Evolutionary conservation across 2,329 filamentous ascomycete species (phyloP).

Genomic region (Talaromyces sp.): DNA sequence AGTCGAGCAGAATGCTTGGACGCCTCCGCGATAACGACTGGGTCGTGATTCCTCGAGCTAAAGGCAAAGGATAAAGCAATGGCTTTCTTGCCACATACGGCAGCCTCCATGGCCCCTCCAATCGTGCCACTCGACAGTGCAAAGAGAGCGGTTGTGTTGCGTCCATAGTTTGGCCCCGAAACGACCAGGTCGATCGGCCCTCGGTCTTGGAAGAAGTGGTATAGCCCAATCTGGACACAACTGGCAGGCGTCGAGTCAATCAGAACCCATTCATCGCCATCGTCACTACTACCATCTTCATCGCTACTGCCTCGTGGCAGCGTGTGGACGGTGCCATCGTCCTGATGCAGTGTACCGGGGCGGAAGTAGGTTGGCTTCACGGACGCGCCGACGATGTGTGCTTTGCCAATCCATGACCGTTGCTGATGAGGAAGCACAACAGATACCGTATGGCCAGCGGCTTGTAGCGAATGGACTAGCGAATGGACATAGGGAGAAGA

Average conservation of each 20-base stretch:
- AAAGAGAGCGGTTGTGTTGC: slow-evolving; percentile 77
- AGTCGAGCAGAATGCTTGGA: slow-evolving; percentile 69
- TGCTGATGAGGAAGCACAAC: slow-evolving; percentile 89
- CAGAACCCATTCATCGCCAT: slow-evolving; percentile 73
- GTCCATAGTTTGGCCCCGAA: slow-evolving; percentile 76
- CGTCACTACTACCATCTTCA: slow-evolving; percentile 53
- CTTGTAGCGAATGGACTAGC: slow-evolving; percentile 65
- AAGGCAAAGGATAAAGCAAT: slow-evolving; percentile 91
- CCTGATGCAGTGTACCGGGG: slow-evolving; percentile 55
- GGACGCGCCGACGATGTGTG: slow-evolving; percentile 87
- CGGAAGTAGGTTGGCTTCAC: slow-evolving; percentile 82
- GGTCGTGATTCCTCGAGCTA: slow-evolving; percentile 78
- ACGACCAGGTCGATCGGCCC: slow-evolving; percentile 72
- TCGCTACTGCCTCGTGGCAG: slow-evolving; percentile 51
- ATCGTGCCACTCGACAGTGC: slow-evolving; percentile 73
- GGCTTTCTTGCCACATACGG: slow-evolving; percentile 63
- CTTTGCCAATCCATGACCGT: slow-evolving; percentile 97
- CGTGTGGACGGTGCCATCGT: slow-evolving; percentile 64
- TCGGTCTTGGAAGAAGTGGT: slow-evolving; percentile 70
- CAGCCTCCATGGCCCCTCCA: slow-evolving; percentile 72
- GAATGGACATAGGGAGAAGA: slow-evolving; percentile 78
- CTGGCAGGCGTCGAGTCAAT: slow-evolving; percentile 77
- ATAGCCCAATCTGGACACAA: slow-evolving; percentile 76
- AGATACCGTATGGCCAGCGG: slow-evolving; percentile 78
- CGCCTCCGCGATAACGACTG: slow-evolving; percentile 71